Evolutionary conservation across 495 filamentous ascomycete species (phyloP), one percentile per base, ranked within the genome.

Genomic region (Friedmanniomyces simplex): DNA sequence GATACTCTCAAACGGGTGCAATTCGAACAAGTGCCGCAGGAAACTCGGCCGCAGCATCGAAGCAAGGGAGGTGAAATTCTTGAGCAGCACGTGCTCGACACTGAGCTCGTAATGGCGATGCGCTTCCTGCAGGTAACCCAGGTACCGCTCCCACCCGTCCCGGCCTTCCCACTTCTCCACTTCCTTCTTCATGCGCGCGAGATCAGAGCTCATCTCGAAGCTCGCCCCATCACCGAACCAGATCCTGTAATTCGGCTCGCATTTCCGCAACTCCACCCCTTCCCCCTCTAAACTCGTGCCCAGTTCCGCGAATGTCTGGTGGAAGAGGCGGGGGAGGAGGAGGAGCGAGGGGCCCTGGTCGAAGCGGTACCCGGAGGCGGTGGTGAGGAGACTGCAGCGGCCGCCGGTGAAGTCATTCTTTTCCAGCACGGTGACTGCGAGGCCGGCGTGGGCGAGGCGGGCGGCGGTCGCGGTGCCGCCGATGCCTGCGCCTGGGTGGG

Each of bases 311-410:
- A 85, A 88, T 14, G 79, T 74, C 65, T 82, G 78, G 21, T 72
- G 71, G 72, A 86, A 88, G 45, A 86, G 71, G 47, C 74, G 75
- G 4, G 83, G 84, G 28, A 88, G 81, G 5, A 88, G 71, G 1
- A 88, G 76, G 4, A 87, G 74, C 0, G 82, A 86, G 0, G 84
- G 84, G 0, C 84, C 84, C 73, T 85, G 82, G 65, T 87, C 84
- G 71, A 87, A 87, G 22, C 84, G 77, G 76, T 81, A 80, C 28
- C 76, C 80, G 52, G 76, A 68, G 54, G 77, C 69, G 24, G 51
- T 41, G 28, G 71, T 65, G 45, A 86, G 69, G 25, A 86, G 64
- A 25, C 76, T 80, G 66, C 84, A 87, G 41, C 84, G 69, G 0
- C 84, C 83, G 42, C 84, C 84, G 0, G 81, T 79, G 67, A 82